Percentiles rank a stretch among this genome's conserved stretches.
Conservation (phyloP, 1,284 basidiomycete genomes). For the Ustilago vetiveriae region DNA sequence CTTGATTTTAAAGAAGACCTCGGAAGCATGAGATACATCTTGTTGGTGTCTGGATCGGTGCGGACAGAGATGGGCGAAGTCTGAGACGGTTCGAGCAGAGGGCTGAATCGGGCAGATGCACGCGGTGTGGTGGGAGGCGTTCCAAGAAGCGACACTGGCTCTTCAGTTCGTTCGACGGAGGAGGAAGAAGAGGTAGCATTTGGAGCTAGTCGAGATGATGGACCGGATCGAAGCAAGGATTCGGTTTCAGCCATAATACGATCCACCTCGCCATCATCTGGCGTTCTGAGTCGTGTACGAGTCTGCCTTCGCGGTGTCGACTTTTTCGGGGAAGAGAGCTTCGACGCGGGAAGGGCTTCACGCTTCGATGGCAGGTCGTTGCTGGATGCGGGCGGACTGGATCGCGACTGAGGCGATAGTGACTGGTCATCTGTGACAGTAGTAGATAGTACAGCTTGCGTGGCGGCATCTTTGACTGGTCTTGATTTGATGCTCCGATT, state of each 20-base stretch:
- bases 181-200: slow-evolving; percentile 4
- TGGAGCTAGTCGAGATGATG: slow-evolving; percentile 5
- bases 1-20: slow-evolving; percentile 13
- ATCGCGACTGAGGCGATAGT: neutral
- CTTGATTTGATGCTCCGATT: slow-evolving; percentile 22
- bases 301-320: slow-evolving; percentile 15
- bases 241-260: slow-evolving; percentile 34
- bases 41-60: slow-evolving; percentile 52
- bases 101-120: slow-evolving; percentile 6
- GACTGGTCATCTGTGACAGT: neutral
- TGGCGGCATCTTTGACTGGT: slow-evolving; percentile 4
- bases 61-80: slow-evolving; percentile 48
- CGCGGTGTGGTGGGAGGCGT: slow-evolving; percentile 32
- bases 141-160: slow-evolving; percentile 19
- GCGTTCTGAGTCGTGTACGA: slow-evolving; percentile 23
- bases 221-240: slow-evolving; percentile 5
- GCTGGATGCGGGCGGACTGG: neutral
- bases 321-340: slow-evolving; percentile 16
- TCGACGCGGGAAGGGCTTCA: neutral
- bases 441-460: neutral
- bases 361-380: neutral
- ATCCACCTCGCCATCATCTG: slow-evolving; percentile 42
- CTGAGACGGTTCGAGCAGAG: slow-evolving; percentile 40
- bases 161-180: neutral
- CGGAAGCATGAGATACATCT: slow-evolving; percentile 41